A percentile compares a stretch with the other conserved stretches of the same genome.
Conservation (phyloP, 1,139 yeast genomes). For the Keqinozyma sinolaborantium region DNA sequence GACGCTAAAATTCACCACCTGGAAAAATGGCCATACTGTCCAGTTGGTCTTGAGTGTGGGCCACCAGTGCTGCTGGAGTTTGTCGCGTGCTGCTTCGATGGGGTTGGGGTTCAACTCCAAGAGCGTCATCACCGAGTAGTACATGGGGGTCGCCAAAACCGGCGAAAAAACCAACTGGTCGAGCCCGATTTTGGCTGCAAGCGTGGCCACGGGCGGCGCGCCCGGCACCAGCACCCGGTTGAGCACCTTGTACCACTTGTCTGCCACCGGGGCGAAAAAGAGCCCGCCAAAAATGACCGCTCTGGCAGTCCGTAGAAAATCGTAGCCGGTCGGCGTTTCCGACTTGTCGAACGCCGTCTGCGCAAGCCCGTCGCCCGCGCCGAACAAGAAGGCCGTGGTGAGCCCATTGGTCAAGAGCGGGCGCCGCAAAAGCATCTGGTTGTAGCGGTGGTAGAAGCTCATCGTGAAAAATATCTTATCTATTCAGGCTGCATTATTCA, state of each 20-base stretch:
- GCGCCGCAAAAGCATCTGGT: constrained; percentile 22
- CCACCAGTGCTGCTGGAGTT: constrained; percentile 51
- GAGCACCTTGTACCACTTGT: constrained; percentile 36
- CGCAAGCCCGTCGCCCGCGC: constrained; percentile 40
- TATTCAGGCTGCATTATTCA: neutral
- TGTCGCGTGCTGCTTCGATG: constrained; percentile 27
- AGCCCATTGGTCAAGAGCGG: constrained; percentile 36
- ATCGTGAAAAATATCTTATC: constrained; percentile 1
- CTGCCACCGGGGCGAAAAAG: constrained; percentile 42
- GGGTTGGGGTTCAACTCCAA: constrained; percentile 43
- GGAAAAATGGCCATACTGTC: constrained; percentile 87
- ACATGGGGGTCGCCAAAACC: constrained; percentile 59
- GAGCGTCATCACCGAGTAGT: constrained; percentile 63
- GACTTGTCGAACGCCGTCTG: constrained; percentile 20
- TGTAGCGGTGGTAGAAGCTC: constrained; percentile 17
- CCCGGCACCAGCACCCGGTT: constrained; percentile 16
- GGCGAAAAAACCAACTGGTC: constrained; percentile 86
- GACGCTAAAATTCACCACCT: constrained; percentile 63
- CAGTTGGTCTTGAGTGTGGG: constrained; percentile 67
- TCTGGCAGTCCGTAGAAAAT: constrained; percentile 26
- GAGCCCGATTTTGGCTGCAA: constrained; percentile 50
- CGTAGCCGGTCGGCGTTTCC: constrained; percentile 17
- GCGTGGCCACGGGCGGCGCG: constrained; percentile 14
- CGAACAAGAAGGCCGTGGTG: constrained; percentile 39
- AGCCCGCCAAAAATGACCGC: constrained; percentile 35